Conservation (phyloP, 1,139 yeast genomes). For the Saccharomyces hybrid region DNA sequence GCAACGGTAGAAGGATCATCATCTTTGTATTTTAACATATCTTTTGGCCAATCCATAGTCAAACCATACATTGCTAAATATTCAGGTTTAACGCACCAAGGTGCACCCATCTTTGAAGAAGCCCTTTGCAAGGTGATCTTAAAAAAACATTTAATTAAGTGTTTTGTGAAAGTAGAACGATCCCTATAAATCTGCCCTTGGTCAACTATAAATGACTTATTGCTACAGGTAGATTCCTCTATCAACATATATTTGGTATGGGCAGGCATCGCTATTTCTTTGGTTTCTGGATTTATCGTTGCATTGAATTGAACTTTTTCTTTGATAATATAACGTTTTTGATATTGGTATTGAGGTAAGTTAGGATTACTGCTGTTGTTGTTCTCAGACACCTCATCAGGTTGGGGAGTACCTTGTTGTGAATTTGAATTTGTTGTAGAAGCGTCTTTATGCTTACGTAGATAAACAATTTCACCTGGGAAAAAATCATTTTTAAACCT, state of each 20-base stretch:
- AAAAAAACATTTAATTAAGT: constrained; percentile 80
- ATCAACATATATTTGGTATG: constrained; percentile 63
- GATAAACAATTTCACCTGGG: constrained; percentile 79
- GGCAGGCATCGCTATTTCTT: constrained; percentile 48
- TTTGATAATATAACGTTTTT: constrained; percentile 41
- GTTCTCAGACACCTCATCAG: constrained; percentile 5
- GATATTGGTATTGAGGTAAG: constrained; percentile 4
- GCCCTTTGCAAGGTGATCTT: constrained; percentile 71
- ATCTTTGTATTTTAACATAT: constrained; percentile 28
- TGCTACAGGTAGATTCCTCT: constrained; percentile 41
- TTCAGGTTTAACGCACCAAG: constrained; percentile 88
- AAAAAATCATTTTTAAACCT: constrained; percentile 76
- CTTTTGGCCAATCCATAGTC: constrained; percentile 31
- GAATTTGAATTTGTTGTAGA: constrained; percentile 13
- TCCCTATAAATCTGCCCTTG: constrained; percentile 72
- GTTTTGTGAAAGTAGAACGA: constrained; percentile 79
- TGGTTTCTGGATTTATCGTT: constrained; percentile 28
- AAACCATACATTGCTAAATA: constrained; percentile 39
- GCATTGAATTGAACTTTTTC: constrained; percentile 52
- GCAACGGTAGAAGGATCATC: constrained; percentile 33
- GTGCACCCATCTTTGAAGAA: constrained; percentile 82
- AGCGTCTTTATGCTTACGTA: constrained; percentile 37
- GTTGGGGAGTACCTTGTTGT: constrained; percentile 16
- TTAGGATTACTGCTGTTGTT: constrained; percentile 1
- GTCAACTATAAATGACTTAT: constrained; percentile 61